A percentile compares a stretch with the other conserved stretches of the same genome.
phyloP scores from a whole-genome alignment of 371 early-diverging fungal species.

The Choanephora cucurbitarum region DNA sequence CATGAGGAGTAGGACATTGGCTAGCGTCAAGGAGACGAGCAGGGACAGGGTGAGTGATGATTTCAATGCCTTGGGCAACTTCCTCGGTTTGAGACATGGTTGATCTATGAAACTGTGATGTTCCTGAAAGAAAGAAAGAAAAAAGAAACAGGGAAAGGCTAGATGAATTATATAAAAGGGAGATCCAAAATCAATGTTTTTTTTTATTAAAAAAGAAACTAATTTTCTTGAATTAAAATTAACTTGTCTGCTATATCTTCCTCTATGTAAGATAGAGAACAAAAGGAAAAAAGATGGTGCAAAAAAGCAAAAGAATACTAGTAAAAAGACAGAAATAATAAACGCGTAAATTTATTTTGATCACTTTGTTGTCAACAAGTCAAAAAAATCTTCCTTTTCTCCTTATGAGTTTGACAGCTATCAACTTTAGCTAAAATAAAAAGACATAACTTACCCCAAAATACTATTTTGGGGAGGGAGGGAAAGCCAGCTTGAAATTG shows the following conservation, averaged over 20 bases:
- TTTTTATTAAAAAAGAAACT: neutral
- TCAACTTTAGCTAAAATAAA: slow-evolving; percentile 1
- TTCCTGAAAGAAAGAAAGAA: neutral
- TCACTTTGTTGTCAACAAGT: too few relatives aligned
- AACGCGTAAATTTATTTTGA: too few relatives aligned
- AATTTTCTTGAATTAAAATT: neutral
- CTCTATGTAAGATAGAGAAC: neutral
- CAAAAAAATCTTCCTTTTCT: neutral
- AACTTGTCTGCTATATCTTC: neutral
- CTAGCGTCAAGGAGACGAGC: slow-evolving; percentile 51
- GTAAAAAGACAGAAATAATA: too few relatives aligned
- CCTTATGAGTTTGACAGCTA: neutral
- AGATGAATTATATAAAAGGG: neutral
- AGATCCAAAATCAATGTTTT: slow-evolving; percentile 10
- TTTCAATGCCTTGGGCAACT: slow-evolving; percentile 1
- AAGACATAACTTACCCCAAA: slow-evolving; percentile 13
- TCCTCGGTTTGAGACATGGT: neutral
- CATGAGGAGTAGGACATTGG: slow-evolving; percentile 65
- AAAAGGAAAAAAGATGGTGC: too few relatives aligned
- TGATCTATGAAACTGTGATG: neutral
- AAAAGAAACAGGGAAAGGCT: neutral
- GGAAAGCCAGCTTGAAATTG: neutral
- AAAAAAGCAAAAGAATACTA: too few relatives aligned
- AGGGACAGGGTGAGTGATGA: slow-evolving; percentile 54
- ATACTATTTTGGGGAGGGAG: slow-evolving; percentile 19